Base-by-base conservation (phyloP, 352 stramenopile species). In the Aphanomyces invadans region DNA sequence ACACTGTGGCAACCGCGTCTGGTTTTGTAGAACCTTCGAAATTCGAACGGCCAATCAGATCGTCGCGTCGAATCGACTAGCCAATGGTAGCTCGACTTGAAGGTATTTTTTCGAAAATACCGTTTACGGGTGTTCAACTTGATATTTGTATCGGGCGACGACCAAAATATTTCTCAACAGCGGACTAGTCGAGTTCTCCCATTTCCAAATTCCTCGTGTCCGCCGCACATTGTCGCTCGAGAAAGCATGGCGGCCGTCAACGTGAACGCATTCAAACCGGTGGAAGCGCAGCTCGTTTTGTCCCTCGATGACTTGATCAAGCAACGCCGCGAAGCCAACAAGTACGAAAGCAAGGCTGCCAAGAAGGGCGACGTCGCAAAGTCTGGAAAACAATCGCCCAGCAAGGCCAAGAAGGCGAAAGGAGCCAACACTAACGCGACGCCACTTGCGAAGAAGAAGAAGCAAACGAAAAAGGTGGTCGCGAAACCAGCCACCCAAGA, bases 281-380 rank as follows among this genome's bases (percentile, higher is more conserved):
- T 64, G 31, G 55, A 64, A 49, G 32, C 55, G 29, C 55, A 64
- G 36, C 25, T 64, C 11, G 55, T 38, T 1, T 17, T 64, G 31
- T 64, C 55, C 7, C 55, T 64, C n/a, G 55, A 64, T 21, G 55
- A 64, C 17, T 29, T 64, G 21, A 64, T 64, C 28, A 64, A 64
- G 39, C 21, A 51, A 21, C 55, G 33, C 39, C 33, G 46, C 17
- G 26, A 36, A 10, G 55, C 15, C 19, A 23, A 28, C 38, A 64
- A 64, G 55, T 19, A 64, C 12, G 55, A 45, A 10, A 64, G 52
- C 21, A 28, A 26, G 21, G 7, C 29, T 3, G 55, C 36, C 10
- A 51, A 49, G 55, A 33, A 32, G 32, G 9, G 28, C 12, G n/a
- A 33, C 28, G 53, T 9, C 21, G 19, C 19, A 29, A 31, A 31